Evolutionary conservation across 331 rosid species (phyloP).

Genomic region (Quercus phellos): DNA sequence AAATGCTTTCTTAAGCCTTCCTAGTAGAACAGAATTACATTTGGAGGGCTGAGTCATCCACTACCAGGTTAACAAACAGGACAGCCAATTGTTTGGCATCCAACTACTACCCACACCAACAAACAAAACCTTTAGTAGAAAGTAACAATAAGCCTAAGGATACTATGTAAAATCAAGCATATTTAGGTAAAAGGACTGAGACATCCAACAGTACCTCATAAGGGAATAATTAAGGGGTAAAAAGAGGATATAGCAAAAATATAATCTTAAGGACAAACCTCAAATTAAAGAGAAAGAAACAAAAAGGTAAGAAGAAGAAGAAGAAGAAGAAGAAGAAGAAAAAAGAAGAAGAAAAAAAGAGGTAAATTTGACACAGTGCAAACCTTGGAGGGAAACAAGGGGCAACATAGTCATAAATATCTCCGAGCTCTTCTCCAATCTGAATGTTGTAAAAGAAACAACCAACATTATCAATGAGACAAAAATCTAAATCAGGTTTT

Average conservation of each 20-base stretch:
- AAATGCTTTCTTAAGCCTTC: background rate
- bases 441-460: conserved; percentile 33
- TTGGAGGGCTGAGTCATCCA: background rate
- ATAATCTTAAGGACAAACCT: background rate
- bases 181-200: background rate
- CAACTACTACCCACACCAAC: background rate
- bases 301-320: conserved; percentile 15
- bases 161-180: background rate
- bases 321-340: background rate
- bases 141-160: background rate
- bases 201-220: conserved; percentile 7
- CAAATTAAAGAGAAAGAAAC: conserved; percentile 1
- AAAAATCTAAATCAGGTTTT: background rate
- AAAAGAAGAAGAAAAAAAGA: background rate
- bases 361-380: conserved; percentile 17
- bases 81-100: background rate
- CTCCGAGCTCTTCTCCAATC: conserved; percentile 97
- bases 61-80: background rate
- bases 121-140: background rate
- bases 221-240: background rate
- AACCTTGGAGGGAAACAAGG: conserved; percentile 99
- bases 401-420: conserved; percentile 81
- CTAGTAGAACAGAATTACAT: background rate
- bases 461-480: background rate
- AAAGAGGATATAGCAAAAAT: conserved; percentile 12